Base-by-base conservation (phyloP, 805 yeast species). In the Lachancea lanzarotensis region DNA sequence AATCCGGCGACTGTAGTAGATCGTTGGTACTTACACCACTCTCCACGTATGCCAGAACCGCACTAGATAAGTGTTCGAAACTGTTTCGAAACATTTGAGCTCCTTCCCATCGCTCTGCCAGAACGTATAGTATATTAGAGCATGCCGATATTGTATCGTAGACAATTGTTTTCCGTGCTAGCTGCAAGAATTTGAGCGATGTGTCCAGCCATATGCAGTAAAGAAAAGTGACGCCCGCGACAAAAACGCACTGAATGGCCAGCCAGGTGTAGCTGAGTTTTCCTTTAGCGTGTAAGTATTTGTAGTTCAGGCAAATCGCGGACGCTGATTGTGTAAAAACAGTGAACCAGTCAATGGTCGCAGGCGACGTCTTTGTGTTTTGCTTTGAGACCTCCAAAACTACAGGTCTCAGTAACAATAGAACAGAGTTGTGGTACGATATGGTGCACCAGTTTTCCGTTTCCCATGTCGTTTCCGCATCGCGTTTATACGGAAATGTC, bases 401-500 rank as follows among this genome's bases (percentile, higher is more conserved):
- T 13, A 57, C 58, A 1, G 69, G 70, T 25, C 69, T 44, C 15
- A 65, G 44, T 12, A 66, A 48, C 10, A 65, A 43, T 0, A 62
- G 35, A 43, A 66, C 47, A 3, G 69, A 62, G 45, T 65, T 64
- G 47, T 65, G 67, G 37, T 66, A 66, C 2, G 68, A 60, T 3
- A 66, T 60, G 9, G 53, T 45, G 10, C 60, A 60, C 68, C 70
- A 65, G 34, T 62, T 57, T 13, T 53, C 49, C 1, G 67, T 57
- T 40, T 65, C 67, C 50, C 62, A 65, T 0, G 57, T 54, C 1
- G 66, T 59, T 10, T 35, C 26, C 1, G 67, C 55, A 34, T 53
- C 42, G 6, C 47, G 43, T 36, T 57, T 60, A 25, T 35, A 48
- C 1, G 69, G 69, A 42, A 62, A 63, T 15, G 60, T 57, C 2